Conservation (phyloP, 768 basidiomycete species). For the Phanerochaete sordida region DNA sequence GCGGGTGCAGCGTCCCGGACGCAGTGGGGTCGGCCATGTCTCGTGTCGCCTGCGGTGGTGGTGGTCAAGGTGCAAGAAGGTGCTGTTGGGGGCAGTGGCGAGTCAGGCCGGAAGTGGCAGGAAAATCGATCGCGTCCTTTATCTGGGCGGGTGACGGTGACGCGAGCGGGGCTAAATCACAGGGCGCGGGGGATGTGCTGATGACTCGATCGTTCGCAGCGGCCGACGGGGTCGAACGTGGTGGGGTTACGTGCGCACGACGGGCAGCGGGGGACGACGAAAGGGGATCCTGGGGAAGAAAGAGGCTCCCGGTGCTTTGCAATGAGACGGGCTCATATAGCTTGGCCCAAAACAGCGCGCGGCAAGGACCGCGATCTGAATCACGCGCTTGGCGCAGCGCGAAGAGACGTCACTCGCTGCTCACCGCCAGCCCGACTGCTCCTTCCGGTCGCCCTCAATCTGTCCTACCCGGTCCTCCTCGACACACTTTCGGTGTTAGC, state of each 20-base stretch:
- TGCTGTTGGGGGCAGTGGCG: neutral
- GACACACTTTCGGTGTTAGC: conserved; percentile 1
- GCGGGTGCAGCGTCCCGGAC: conserved; percentile 51
- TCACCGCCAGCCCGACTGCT: neutral
- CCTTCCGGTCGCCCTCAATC: no score
- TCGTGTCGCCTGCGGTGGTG: neutral
- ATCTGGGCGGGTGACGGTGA: neutral
- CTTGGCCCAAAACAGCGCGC: neutral
- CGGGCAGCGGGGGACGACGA: neutral
- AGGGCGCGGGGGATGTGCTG: neutral
- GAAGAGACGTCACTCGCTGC: neutral
- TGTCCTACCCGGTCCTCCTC: neutral
- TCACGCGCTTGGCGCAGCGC: neutral
- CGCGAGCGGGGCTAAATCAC: neutral
- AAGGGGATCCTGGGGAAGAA: neutral
- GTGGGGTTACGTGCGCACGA: neutral
- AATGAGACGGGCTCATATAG: conserved; percentile 5
- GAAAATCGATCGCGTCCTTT: conserved; percentile 2
- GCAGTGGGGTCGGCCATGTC: conserved; percentile 17
- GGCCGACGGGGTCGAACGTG: neutral
- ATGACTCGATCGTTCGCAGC: conserved; percentile 2
- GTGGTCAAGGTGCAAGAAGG: neutral
- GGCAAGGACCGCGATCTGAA: neutral
- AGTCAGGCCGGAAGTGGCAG: neutral
- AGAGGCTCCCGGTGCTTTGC: neutral